These are phyloP conservation scores for Exophiala alcalophila DNA, from an alignment of 2,329 filamentous ascomycete species.

Conservation along the genomic window DNA sequence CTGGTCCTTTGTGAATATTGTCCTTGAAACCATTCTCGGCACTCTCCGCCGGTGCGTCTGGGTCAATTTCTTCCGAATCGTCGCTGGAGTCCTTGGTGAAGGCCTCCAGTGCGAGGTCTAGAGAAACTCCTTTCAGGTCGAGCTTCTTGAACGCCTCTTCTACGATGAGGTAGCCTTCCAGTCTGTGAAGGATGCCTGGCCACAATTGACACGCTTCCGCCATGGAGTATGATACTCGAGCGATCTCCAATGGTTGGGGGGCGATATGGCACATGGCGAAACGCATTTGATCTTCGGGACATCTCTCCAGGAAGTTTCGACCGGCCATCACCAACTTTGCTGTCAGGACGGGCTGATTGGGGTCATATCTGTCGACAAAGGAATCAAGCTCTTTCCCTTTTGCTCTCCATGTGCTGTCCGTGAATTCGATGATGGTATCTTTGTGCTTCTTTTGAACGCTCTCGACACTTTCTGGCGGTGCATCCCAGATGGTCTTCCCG, in stretches of 20 bases:
- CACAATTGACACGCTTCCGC: slow-evolving; percentile 72
- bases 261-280: slow-evolving; percentile 62
- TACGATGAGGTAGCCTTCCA: slow-evolving; percentile 78
- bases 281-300: slow-evolving; percentile 52
- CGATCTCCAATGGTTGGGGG: slow-evolving; percentile 73
- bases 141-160: slow-evolving; percentile 69
- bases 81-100: slow-evolving; percentile 91
- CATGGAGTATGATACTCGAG: slow-evolving; percentile 67
- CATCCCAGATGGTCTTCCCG: slow-evolving; percentile 62
- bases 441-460: slow-evolving; percentile 41
- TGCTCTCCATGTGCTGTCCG: slow-evolving; percentile 59
- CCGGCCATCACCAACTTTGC: slow-evolving; percentile 71
- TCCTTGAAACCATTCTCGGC: not conserved
- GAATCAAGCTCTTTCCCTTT: slow-evolving; percentile 14
- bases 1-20: slow-evolving; percentile 63
- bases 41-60: not conserved
- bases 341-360: slow-evolving; percentile 76
- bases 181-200: slow-evolving; percentile 77
- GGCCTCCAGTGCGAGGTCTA: slow-evolving; percentile 73
- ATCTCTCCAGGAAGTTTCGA: slow-evolving; percentile 78
- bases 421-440: slow-evolving; percentile 77
- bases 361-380: slow-evolving; percentile 47
- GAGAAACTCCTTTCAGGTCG: slow-evolving; percentile 60
- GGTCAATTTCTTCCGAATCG: slow-evolving; percentile 61
- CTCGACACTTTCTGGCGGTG: slow-evolving; percentile 54